phyloP scores from a whole-genome alignment of 768 basidiomycete species.

The Mycena vulgaris region DNA sequence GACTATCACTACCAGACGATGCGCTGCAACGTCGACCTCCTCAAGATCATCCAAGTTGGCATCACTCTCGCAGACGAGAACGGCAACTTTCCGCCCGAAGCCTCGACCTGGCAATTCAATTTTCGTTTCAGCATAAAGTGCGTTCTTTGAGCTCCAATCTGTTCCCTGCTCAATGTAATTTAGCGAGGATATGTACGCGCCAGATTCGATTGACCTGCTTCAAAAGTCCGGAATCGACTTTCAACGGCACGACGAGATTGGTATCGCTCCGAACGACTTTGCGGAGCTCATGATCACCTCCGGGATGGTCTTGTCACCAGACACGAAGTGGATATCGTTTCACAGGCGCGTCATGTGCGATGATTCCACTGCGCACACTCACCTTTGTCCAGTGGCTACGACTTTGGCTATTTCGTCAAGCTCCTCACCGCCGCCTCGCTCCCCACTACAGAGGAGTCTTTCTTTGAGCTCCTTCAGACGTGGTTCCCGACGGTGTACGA shows the following conservation, averaged over 20 bases:
- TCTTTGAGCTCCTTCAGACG: constrained; percentile 87
- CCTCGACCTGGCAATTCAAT: constrained; percentile 99
- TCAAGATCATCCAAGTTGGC: constrained; percentile 98
- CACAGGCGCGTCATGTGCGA: constrained; percentile 79
- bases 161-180: constrained; percentile 25
- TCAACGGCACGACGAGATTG: constrained; percentile 91
- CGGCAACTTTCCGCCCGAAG: constrained; percentile 91
- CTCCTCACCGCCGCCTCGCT: constrained; percentile 89
- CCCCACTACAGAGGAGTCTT: constrained; percentile 90
- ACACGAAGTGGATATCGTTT: constrained; percentile 97
- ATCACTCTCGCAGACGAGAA: constrained; percentile 95
- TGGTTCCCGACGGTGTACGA: constrained; percentile 99
- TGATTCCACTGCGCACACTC: constrained; percentile 24
- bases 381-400: constrained; percentile 83
- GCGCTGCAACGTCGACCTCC: constrained; percentile 98
- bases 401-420: constrained; percentile 99
- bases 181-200: constrained; percentile 98
- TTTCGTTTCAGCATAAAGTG: constrained; percentile 94
- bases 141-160: neutral
- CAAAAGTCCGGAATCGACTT: constrained; percentile 98
- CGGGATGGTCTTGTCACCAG: constrained; percentile 89
- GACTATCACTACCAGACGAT: constrained; percentile 99
- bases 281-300: constrained; percentile 98
- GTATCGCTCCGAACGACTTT: constrained; percentile 94
- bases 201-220: constrained; percentile 95